phyloP scores from a whole-genome alignment of 305 asterid genomes.

The Salvia sclarea region DNA sequence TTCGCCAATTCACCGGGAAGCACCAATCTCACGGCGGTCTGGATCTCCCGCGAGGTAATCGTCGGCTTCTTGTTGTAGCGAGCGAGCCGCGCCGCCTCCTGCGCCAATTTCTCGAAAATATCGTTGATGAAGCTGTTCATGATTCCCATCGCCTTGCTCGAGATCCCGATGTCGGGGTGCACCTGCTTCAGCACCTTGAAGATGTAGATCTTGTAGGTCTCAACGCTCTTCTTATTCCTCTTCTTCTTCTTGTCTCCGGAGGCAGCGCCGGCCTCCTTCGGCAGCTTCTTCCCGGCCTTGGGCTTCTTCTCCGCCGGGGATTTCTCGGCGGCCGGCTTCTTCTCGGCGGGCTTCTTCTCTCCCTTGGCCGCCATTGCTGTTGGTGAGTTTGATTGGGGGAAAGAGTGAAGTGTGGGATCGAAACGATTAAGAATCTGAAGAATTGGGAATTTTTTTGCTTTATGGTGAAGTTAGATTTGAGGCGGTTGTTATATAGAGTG shows the following conservation, averaged over 20 bases:
- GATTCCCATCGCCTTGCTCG: constrained; percentile 75
- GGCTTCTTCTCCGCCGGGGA: constrained; percentile 56
- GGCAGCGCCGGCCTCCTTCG: constrained; percentile 49
- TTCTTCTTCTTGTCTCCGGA: constrained; percentile 63
- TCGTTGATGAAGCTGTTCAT: constrained; percentile 75
- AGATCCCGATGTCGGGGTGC: constrained; percentile 63
- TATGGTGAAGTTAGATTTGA: background rate
- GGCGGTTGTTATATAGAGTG: constrained; percentile 21
- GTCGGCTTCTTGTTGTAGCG: constrained; percentile 73
- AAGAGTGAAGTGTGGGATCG: background rate
- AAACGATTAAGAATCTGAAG: background rate
- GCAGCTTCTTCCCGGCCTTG: constrained; percentile 64
- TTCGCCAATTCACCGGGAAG: constrained; percentile 68
- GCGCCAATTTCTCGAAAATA: constrained; percentile 66
- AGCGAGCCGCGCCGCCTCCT: constrained; percentile 57
- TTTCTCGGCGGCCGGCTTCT: constrained; percentile 54
- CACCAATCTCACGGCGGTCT: constrained; percentile 67
- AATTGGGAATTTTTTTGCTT: background rate
- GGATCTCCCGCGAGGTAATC: constrained; percentile 65
- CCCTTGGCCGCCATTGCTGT: constrained; percentile 61
- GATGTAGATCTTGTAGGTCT: constrained; percentile 74
- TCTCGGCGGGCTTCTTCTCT: constrained; percentile 49
- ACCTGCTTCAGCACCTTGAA: constrained; percentile 69
- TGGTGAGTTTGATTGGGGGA: no score
- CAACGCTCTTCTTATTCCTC: constrained; percentile 47